These are phyloP conservation scores for Silene conica DNA, from an alignment of 148 eudicot genomes.

Conservation along the genomic window DNA sequence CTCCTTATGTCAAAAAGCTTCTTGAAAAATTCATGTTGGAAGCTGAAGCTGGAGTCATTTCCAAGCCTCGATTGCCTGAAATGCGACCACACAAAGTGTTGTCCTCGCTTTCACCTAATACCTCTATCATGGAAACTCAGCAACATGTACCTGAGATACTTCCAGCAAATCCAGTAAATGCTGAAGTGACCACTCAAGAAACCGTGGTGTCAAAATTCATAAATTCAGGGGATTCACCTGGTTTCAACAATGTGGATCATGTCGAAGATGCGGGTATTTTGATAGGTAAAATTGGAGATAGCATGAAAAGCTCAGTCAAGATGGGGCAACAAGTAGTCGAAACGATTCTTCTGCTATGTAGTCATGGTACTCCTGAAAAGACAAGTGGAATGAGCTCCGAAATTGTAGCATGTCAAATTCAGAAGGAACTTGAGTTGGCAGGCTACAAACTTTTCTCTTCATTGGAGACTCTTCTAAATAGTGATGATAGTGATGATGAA, in stretches of 20 bases:
- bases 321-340: slow-evolving; percentile 23
- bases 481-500: slow-evolving; percentile 29
- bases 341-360: slow-evolving; percentile 24
- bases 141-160: slow-evolving; percentile 1
- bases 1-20: slow-evolving; percentile 56
- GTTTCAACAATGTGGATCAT: slow-evolving; percentile 12
- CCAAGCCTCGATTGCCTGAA: slow-evolving; percentile 18
- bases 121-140: slow-evolving; percentile 5
- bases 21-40: slow-evolving; percentile 38
- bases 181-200: background rate
- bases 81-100: background rate
- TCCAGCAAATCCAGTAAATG: slow-evolving; percentile 13
- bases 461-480: slow-evolving; percentile 8
- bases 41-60: slow-evolving; percentile 14
- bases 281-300: slow-evolving; percentile 24
- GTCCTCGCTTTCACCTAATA: slow-evolving; percentile 13
- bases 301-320: slow-evolving; percentile 23
- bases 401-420: slow-evolving; percentile 29
- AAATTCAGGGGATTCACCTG: slow-evolving; percentile 10
- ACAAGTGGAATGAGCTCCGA: slow-evolving; percentile 17
- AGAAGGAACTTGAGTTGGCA: slow-evolving; percentile 28
- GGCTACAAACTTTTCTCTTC: slow-evolving; percentile 35
- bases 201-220: background rate
- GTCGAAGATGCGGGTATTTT: slow-evolving; percentile 12
- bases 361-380: slow-evolving; percentile 11